Base-by-base conservation (phyloP, 2,329 filamentous ascomycete genomes). In the Trichoderma brevicompactum region DNA sequence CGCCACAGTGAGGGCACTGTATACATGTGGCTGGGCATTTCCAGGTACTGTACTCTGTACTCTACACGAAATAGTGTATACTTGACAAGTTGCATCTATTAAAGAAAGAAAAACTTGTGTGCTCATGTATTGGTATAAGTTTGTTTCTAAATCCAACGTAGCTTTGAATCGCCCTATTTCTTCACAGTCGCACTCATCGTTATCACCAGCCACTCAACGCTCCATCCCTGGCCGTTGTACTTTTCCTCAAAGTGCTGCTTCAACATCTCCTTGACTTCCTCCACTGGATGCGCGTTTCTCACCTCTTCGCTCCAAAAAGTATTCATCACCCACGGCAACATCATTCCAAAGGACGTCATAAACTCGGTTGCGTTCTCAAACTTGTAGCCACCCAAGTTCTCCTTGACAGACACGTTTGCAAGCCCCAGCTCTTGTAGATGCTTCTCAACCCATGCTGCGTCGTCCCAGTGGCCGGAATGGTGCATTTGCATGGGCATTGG, bases 271-370 rank as follows among this genome's bases (percentile, higher is more conserved):
- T 71, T 73, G 0, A 80, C 76, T 69, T 81, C 80, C 1, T 77
- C 74, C 34, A 68, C n/a, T 6, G 72, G 64, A 67, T 79, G 77
- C 66, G 74, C 76, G 44, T 67, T 69, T 67, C 73, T 70, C 66
- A 71, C 69, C 69, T 80, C 77, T 68, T 80, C 78, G 38, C 73
- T 75, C 79, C 80, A 82, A 59, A 72, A 75, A 44, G 72, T 68
- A 17, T 72, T 75, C 60, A 77, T 72, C 65, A 80, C 54, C 73
- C 74, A 79, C 0, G 76, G 69, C 43, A 80, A 54, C 78, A 82
- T 82, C 70, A 76, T 74, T 0, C 68, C 73, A 62, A 77, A 79
- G 3, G 65, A 68, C 7, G 68, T 28, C 5, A 81, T 49, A 49
- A 74, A 82, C 48, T 79, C 74, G 0, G 76, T 75, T 0, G 76